phyloP scores from a whole-genome alignment of 768 basidiomycete species.

The Auricularia sp. region DNA sequence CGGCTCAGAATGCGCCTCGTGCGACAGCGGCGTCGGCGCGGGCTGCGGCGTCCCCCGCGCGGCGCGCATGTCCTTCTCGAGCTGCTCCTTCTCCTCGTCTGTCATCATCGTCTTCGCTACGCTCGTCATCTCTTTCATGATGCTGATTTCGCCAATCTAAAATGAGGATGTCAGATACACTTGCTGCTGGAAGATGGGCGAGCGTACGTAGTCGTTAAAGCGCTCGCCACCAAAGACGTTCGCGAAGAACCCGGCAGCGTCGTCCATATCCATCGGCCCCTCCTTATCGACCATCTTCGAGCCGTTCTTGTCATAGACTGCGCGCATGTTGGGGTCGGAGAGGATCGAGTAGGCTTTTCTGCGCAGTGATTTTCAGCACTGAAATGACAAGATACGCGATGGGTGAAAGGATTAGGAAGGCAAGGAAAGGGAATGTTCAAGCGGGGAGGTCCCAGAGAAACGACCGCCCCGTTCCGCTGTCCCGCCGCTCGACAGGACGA shows the following conservation, averaged over 20 bases:
- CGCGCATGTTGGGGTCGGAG: constrained; percentile 76
- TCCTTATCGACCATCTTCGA: constrained; percentile 81
- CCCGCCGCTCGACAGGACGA: too few relatives aligned
- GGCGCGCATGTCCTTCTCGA: constrained; percentile 61
- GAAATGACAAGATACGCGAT: not conserved
- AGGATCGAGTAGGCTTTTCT: constrained; percentile 95
- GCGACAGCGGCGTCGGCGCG: constrained; percentile 10
- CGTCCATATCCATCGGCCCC: constrained; percentile 67
- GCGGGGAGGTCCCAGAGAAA: too few relatives aligned
- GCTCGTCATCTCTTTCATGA: constrained; percentile 89
- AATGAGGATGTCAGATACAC: constrained; percentile 20
- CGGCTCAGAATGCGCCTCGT: constrained; percentile 5
- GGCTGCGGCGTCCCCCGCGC: constrained; percentile 20
- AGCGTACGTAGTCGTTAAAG: constrained; percentile 70
- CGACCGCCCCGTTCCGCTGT: too few relatives aligned
- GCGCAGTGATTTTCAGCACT: not conserved
- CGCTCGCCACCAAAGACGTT: constrained; percentile 93
- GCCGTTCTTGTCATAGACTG: constrained; percentile 93
- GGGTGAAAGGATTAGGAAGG: too few relatives aligned
- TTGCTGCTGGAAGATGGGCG: too few relatives aligned
- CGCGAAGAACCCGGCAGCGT: constrained; percentile 91
- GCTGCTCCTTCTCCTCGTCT: constrained; percentile 85
- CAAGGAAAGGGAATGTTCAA: too few relatives aligned
- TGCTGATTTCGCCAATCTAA: constrained; percentile 92
- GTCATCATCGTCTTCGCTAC: constrained; percentile 81